Base-by-base conservation (phyloP, 2,329 filamentous ascomycete species). In the Aspergillus novofumigatus region DNA sequence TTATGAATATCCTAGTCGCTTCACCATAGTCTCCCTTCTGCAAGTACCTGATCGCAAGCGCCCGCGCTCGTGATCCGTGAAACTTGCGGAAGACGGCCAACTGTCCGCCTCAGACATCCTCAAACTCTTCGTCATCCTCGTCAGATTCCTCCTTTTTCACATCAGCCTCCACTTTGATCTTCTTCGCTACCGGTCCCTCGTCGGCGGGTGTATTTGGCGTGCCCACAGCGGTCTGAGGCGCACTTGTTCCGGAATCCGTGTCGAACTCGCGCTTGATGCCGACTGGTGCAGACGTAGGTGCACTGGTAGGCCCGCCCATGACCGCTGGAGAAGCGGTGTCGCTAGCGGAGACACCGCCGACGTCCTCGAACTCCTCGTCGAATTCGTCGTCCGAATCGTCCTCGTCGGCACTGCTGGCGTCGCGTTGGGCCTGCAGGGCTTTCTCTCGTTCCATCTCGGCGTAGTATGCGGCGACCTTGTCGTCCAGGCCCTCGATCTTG, bases 391-490 rank as follows among this genome's bases (percentile, higher is more conserved):
- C 32, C 17, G 71, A 76, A 26, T 73, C 72, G 41, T 71, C 70
- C 5, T 76, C 74, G 2, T 75, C 74, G 10, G 66, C 73, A 45
- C 69, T 76, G 56, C 72, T 76, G 7, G 68, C 74, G 49, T 78
- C 76, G 59, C 74, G 67, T 57, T 74, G 65, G 2, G 71, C 75
- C 57, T 77, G 73, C 1, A 75, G 65, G 20, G 73, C 76, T 58
- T 77, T 73, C 58, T 78, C 75, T 2, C 72, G 67, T 28, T 73
- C 75, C 70, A 79, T 76, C 57, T 78, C 76, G 1, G 75, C 75
- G 55, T 78, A 79, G 65, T 78, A 78, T 3, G 76, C 75, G 17
- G 76, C 75, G 52, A 78, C 71, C 52, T 78, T 78, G 59, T 79
- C 78, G 54, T 80, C 75, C 25, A 78, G 66, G 23, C 69, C 75